Conservation (phyloP, 129 eudicot genomes). For the Silybum marianum region DNA sequence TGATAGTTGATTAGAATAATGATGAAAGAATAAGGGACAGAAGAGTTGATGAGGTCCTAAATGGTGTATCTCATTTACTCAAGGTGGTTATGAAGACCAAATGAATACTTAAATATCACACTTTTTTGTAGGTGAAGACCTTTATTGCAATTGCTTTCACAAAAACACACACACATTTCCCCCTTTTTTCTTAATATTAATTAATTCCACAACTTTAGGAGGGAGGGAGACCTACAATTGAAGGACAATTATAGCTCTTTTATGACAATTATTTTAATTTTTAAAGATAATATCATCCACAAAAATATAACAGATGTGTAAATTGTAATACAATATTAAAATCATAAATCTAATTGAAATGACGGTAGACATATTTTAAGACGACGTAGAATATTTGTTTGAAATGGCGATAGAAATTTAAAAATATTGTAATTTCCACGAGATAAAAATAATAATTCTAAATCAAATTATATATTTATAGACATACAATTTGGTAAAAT, state of each 20-base stretch:
- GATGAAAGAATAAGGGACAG: constrained; percentile 17
- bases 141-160: constrained; percentile 34
- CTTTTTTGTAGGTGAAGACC: constrained; percentile 37
- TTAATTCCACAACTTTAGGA: constrained; percentile 16
- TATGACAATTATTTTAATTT: background rate
- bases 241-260: background rate
- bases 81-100: constrained; percentile 36
- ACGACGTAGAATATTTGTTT: too few species aligned
- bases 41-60: constrained; percentile 30
- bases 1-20: background rate
- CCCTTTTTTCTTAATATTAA: background rate
- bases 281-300: background rate
- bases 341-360: background rate
- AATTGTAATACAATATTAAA: background rate
- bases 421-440: too few species aligned
- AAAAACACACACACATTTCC: background rate
- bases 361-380: too few species aligned
- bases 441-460: too few species aligned
- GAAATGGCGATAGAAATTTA: too few species aligned
- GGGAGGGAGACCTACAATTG: constrained; percentile 4
- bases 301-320: background rate
- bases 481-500: too few species aligned
- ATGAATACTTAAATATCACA: constrained; percentile 16
- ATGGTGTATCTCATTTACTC: constrained; percentile 36
- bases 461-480: too few species aligned